A percentile compares a stretch with the other conserved stretches of the same genome.
Evolutionary conservation across 1,139 yeast species (phyloP).

Genomic region (Saccharomyces uvarum): DNA sequence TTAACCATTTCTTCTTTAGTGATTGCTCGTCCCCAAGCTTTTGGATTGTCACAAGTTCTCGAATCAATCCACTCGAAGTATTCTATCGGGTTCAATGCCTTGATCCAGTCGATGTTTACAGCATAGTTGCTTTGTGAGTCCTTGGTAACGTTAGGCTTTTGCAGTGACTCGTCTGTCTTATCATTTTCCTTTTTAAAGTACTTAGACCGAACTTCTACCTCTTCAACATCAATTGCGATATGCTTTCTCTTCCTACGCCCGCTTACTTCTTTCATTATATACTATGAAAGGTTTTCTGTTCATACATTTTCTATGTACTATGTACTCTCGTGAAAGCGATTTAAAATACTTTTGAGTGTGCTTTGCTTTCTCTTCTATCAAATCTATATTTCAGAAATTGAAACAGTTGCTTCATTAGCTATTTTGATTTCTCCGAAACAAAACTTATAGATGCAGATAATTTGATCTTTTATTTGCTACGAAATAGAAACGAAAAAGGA

Average conservation of each 20-base stretch:
- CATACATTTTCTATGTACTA: neutral
- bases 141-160: neutral
- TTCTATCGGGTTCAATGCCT: conserved; percentile 20
- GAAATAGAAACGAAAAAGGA: neutral
- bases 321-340: neutral
- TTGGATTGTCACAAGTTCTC: conserved; percentile 21
- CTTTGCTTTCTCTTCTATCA: neutral
- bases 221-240: conserved; percentile 13
- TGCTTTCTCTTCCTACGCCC: conserved; percentile 9
- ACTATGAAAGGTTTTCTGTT: neutral
- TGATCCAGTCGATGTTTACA: conserved; percentile 23
- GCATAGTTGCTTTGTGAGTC: neutral
- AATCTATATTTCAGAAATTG: neutral
- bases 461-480: neutral
- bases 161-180: neutral
- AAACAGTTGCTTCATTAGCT: neutral
- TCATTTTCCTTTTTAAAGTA: conserved; percentile 16
- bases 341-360: neutral
- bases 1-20: conserved; percentile 5
- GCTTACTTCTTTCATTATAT: conserved; percentile 2
- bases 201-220: conserved; percentile 7
- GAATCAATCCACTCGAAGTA: conserved; percentile 23
- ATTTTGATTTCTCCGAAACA: neutral
- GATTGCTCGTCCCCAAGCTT: conserved; percentile 19
- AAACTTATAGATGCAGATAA: neutral